Evolutionary conservation across 2,329 filamentous ascomycete species (phyloP).

Genomic region (Myriosclerotinia curreyana): DNA sequence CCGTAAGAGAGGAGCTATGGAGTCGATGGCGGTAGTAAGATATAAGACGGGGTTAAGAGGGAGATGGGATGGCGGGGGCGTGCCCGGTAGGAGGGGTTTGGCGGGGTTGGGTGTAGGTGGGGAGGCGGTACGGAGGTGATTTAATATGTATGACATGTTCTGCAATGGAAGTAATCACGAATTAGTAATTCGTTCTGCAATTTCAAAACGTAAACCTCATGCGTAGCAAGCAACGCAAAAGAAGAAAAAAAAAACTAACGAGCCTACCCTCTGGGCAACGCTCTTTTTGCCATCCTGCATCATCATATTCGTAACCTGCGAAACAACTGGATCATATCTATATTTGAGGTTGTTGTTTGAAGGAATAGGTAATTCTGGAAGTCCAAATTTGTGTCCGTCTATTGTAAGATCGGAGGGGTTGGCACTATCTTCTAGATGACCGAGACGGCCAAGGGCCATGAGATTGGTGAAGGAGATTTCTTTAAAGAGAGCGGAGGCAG

Average conservation of each 20-base stretch:
- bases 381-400: slow-evolving; percentile 60
- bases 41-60: slow-evolving; percentile 88
- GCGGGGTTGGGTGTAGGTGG: slow-evolving; percentile 71
- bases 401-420: slow-evolving; percentile 28
- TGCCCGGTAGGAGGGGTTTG: slow-evolving; percentile 70
- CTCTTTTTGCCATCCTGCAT: slow-evolving; percentile 92
- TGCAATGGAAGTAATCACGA: slow-evolving; percentile 40
- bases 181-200: background rate
- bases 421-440: slow-evolving; percentile 36
- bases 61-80: slow-evolving; percentile 73
- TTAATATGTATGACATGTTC: slow-evolving; percentile 84
- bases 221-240: slow-evolving; percentile 29
- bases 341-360: slow-evolving; percentile 64
- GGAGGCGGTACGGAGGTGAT: slow-evolving; percentile 77
- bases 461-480: slow-evolving; percentile 38
- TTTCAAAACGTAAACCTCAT: slow-evolving; percentile 19
- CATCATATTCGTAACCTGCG: slow-evolving; percentile 84
- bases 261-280: slow-evolving; percentile 75
- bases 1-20: slow-evolving; percentile 81
- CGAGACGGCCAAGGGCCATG: slow-evolving; percentile 34
- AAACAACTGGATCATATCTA: slow-evolving; percentile 80
- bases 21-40: slow-evolving; percentile 86
- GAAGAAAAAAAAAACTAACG: slow-evolving; percentile 31
- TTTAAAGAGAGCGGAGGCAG: slow-evolving; percentile 18
- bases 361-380: slow-evolving; percentile 66